phyloP scores from a whole-genome alignment of 495 filamentous ascomycete species.

The Penicillium longicatenatum region DNA sequence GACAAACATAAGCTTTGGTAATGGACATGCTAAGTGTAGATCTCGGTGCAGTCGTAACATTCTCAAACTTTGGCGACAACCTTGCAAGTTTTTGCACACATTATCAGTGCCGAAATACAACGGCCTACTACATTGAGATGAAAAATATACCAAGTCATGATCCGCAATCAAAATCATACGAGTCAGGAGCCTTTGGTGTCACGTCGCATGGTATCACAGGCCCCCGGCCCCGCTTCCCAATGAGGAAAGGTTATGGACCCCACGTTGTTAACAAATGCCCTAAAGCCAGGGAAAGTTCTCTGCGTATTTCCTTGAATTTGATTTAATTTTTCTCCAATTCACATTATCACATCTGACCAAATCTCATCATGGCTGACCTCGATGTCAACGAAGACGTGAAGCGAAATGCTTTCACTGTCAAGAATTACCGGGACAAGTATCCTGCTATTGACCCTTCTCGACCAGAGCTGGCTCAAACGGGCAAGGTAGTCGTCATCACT shows the following conservation, averaged over 20 bases:
- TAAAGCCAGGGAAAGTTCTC: neutral
- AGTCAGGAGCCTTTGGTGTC: no score
- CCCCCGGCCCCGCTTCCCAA: neutral
- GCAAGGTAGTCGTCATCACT: conserved; percentile 43
- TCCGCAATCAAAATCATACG: neutral
- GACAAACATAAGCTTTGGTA: no score
- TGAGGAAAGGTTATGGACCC: neutral
- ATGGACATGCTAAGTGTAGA: no score
- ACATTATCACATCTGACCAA: neutral
- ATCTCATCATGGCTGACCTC: conserved; percentile 5
- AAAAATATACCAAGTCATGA: neutral
- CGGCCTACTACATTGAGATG: no score
- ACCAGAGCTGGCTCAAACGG: conserved; percentile 32
- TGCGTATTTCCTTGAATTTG: neutral
- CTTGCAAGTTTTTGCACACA: no score
- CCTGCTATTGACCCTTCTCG: conserved; percentile 35
- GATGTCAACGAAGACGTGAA: conserved; percentile 20
- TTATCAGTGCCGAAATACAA: no score
- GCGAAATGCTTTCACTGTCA: conserved; percentile 24
- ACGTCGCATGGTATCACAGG: no score
- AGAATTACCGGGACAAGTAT: conserved; percentile 33
- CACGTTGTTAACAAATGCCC: neutral
- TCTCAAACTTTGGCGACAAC: no score
- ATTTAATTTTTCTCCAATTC: neutral
- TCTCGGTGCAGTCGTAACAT: no score